Percentiles rank a stretch among this genome's conserved stretches.
Conservation (phyloP, 2,329 filamentous ascomycete genomes). For the Dothideomycetes sp. region DNA sequence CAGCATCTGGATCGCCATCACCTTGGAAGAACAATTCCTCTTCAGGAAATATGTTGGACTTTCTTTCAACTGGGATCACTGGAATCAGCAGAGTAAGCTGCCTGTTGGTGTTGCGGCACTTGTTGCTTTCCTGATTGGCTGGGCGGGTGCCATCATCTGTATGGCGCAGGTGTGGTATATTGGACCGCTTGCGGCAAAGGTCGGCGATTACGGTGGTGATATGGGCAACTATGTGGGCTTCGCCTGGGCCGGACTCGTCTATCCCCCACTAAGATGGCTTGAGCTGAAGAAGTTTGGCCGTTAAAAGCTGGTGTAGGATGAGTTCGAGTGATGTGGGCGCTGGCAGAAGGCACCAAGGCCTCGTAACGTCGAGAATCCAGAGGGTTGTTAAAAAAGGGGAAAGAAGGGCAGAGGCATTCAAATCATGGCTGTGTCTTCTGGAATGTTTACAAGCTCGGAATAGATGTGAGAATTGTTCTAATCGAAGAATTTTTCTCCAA, state of each 20-base stretch:
- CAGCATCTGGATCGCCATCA: constrained; percentile 52
- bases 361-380: no score
- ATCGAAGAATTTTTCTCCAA: no score
- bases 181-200: constrained; percentile 47
- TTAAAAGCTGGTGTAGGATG: no score
- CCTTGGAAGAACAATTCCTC: constrained; percentile 50
- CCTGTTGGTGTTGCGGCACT: constrained; percentile 53
- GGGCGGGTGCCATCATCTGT: constrained; percentile 51
- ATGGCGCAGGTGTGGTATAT: constrained; percentile 63
- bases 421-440: no score
- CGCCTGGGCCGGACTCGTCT: constrained; percentile 47
- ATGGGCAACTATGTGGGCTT: constrained; percentile 53
- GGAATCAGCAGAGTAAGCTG: constrained; percentile 48
- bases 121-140: constrained; percentile 51
- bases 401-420: no score
- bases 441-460: no score
- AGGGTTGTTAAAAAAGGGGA: no score
- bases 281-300: constrained; percentile 41
- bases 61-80: constrained; percentile 49
- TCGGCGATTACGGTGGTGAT: constrained; percentile 48
- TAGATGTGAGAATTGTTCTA: no score
- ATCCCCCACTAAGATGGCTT: constrained; percentile 40
- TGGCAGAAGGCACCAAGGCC: no score
- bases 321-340: no score
- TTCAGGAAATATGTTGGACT: constrained; percentile 36